Evolutionary conservation across 2,329 filamentous ascomycete species (phyloP).

Genomic region (Hypocreales sp.): DNA sequence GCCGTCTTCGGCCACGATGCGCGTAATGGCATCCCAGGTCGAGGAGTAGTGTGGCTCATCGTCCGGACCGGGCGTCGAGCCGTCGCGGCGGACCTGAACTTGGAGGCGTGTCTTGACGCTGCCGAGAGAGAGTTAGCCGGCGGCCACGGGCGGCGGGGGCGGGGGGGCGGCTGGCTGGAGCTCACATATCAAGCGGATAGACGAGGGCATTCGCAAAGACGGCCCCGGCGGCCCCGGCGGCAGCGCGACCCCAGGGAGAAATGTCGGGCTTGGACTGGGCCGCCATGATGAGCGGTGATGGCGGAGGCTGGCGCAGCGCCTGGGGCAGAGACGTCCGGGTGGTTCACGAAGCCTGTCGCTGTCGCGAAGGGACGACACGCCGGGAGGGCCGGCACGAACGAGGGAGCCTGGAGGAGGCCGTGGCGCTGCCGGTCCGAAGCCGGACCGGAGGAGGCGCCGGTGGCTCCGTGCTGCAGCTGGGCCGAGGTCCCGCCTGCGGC

Average conservation of each 20-base stretch:
- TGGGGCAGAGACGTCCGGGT: too few relatives aligned
- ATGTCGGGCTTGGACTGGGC: constrained; percentile 53
- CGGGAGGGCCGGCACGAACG: too few relatives aligned
- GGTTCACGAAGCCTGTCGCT: too few relatives aligned
- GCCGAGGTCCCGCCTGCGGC: too few relatives aligned
- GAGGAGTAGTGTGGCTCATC: constrained; percentile 62
- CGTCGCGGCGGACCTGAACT: constrained; percentile 65
- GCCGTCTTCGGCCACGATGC: constrained; percentile 72
- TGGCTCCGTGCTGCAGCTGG: too few relatives aligned
- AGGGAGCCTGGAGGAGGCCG: too few relatives aligned
- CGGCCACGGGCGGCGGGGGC: not conserved
- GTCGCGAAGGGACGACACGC: too few relatives aligned
- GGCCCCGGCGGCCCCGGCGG: constrained; percentile 83
- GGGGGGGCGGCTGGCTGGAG: constrained; percentile 5
- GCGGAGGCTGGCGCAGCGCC: too few relatives aligned
- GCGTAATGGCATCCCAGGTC: constrained; percentile 74
- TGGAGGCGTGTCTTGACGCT: constrained; percentile 95
- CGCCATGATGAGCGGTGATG: too few relatives aligned
- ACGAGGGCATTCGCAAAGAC: constrained; percentile 90
- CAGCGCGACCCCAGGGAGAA: constrained; percentile 83
- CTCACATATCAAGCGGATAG: constrained; percentile 93
- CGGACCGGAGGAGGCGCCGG: too few relatives aligned
- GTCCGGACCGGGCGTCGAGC: constrained; percentile 17
- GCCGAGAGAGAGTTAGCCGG: constrained; percentile 2
- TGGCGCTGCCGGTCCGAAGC: too few relatives aligned